Evolutionary conservation across 345 rosid genomes (phyloP).

Genomic region (Leavenworthia alabamica): DNA sequence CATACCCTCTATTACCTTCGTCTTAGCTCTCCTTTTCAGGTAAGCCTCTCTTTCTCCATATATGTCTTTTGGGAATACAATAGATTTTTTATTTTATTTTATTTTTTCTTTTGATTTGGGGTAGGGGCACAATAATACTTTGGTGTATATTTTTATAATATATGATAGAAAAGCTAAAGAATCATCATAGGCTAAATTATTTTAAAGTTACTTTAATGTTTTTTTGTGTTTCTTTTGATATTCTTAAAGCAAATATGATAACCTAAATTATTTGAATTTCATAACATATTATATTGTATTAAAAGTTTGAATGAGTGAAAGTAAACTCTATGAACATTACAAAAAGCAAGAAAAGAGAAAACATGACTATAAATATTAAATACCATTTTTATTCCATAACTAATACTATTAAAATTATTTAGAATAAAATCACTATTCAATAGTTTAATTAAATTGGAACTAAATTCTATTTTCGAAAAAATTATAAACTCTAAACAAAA

Average conservation of each 20-base stretch:
- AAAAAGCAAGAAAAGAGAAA: too few species aligned
- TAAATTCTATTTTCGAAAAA: too few species aligned
- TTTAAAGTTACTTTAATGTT: background rate
- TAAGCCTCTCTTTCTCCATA: conserved; percentile 1
- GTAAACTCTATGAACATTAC: too few species aligned
- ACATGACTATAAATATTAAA: too few species aligned
- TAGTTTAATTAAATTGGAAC: too few species aligned
- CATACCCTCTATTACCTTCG: conserved; percentile 69
- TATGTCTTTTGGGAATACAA: background rate
- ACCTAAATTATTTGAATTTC: background rate
- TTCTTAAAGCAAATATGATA: background rate
- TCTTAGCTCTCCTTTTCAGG: conserved; percentile 58
- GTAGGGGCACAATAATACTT: background rate
- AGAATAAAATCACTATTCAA: too few species aligned
- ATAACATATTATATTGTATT: too few species aligned
- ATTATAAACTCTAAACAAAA: too few species aligned
- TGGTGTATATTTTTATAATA: background rate
- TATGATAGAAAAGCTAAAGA: background rate
- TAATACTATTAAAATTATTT: too few species aligned
- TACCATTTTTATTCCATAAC: too few species aligned
- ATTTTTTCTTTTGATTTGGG: background rate
- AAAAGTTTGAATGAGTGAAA: too few species aligned
- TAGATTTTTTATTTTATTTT: background rate
- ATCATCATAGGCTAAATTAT: background rate
- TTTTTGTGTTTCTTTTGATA: conserved; percentile 3